Evolutionary conservation across 164 flowering plant genomes (phyloP).

Genomic region (Macadamia integrifolia): DNA sequence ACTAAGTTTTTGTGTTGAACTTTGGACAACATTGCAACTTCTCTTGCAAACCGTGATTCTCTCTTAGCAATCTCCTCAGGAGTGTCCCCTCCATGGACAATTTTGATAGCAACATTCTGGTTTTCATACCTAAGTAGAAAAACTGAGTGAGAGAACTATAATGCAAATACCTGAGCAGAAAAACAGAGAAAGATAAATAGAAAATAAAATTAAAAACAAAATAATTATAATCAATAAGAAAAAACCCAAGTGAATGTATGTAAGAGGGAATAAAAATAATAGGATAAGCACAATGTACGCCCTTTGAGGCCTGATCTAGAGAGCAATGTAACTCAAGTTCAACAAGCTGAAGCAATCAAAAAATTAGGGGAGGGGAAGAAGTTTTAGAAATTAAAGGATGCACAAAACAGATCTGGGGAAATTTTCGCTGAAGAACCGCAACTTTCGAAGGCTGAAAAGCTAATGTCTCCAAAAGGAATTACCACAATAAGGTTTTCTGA

Average conservation of each 20-base stretch:
- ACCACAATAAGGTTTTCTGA: neutral
- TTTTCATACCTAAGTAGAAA: slow-evolving; percentile 55
- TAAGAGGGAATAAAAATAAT: neutral
- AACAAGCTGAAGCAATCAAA: no score
- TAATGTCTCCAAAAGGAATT: neutral
- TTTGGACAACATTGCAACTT: slow-evolving; percentile 85
- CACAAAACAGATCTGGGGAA: neutral
- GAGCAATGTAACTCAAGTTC: no score
- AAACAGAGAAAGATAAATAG: no score
- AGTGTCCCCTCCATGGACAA: slow-evolving; percentile 74
- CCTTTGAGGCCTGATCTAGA: no score
- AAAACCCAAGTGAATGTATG: no score
- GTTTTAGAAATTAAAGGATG: no score
- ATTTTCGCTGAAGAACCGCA: neutral
- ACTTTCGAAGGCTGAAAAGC: neutral
- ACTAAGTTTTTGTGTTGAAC: slow-evolving; percentile 94
- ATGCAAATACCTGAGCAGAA: neutral
- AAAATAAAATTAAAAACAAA: neutral
- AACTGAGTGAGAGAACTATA: slow-evolving; percentile 1
- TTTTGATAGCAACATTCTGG: slow-evolving; percentile 85
- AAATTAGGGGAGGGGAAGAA: no score
- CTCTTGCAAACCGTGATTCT: slow-evolving; percentile 72
- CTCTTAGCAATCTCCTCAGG: slow-evolving; percentile 76
- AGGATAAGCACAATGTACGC: neutral
- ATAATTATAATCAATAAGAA: neutral